phyloP scores from a whole-genome alignment of 345 rosid species.

The Rhodamnia rubescens region DNA sequence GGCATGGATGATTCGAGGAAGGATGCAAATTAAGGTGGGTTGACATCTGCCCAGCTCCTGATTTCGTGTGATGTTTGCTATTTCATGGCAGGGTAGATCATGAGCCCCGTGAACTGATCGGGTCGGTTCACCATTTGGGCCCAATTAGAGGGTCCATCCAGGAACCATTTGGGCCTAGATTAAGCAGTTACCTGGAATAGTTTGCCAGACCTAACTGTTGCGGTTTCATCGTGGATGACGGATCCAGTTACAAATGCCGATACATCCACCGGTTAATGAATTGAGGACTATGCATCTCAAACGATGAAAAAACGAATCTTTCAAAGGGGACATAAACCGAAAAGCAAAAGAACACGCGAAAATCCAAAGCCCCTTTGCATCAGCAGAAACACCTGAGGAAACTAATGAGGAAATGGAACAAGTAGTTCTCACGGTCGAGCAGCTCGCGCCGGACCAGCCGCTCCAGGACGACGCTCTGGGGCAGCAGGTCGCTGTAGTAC shows the following conservation, averaged over 20 bases:
- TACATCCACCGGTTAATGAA: not conserved
- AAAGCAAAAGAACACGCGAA: not conserved
- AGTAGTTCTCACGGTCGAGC: conserved; percentile 24
- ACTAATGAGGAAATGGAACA: conserved; percentile 39
- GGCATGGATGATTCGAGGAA: too few species aligned
- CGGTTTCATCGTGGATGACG: not conserved
- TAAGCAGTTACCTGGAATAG: too few species aligned
- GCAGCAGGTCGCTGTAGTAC: conserved; percentile 36
- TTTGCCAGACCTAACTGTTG: not conserved
- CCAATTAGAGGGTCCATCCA: too few species aligned
- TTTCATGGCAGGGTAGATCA: too few species aligned
- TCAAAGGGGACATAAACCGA: not conserved
- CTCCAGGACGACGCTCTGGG: conserved; percentile 20
- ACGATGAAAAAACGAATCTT: not conserved
- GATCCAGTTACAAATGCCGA: not conserved
- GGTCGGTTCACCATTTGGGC: too few species aligned
- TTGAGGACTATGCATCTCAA: not conserved
- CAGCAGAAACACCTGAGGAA: conserved; percentile 44
- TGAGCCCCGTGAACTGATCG: too few species aligned
- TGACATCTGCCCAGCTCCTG: too few species aligned
- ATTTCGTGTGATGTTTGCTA: too few species aligned
- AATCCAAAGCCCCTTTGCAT: not conserved
- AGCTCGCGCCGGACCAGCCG: conserved; percentile 31
- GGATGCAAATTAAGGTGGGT: too few species aligned
- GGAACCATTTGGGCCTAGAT: too few species aligned